phyloP scores from a whole-genome alignment of 306 rosid genomes.

The Rosa lucieae region DNA sequence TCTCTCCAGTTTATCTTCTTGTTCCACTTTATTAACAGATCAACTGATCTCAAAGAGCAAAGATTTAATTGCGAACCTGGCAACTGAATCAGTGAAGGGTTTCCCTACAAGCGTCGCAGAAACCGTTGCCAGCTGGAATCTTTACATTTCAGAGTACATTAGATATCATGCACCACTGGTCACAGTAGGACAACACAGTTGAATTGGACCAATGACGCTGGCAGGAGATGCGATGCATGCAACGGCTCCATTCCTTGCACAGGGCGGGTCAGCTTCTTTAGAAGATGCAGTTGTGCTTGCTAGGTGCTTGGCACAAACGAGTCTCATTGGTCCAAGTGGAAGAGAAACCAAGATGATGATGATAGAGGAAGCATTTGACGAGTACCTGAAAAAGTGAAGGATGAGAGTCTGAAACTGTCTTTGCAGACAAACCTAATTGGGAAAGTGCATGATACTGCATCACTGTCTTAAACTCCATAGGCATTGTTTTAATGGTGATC shows the following conservation, averaged over 20 bases:
- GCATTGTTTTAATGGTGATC: not conserved
- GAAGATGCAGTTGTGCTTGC: constrained; percentile 20
- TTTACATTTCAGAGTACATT: not conserved
- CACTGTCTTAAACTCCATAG: not conserved
- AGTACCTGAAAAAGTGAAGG: constrained; percentile 18
- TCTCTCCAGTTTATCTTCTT: too few relatives aligned
- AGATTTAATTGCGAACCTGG: not conserved
- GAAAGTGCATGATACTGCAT: not conserved
- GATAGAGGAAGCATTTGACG: constrained; percentile 7
- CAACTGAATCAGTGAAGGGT: not conserved
- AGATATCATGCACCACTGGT: constrained; percentile 9
- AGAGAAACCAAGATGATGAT: not conserved
- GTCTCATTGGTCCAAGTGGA: not conserved
- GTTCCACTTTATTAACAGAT: not conserved
- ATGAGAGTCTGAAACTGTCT: constrained; percentile 2
- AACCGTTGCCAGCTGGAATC: not conserved
- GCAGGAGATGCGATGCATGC: constrained; percentile 19
- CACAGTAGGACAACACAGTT: not conserved
- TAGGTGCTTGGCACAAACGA: not conserved
- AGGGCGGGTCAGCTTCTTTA: constrained; percentile 9
- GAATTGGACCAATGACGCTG: not conserved
- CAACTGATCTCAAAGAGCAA: not conserved
- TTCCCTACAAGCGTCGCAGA: not conserved
- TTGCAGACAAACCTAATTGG: constrained; percentile 1
- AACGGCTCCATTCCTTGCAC: constrained; percentile 18